Evolutionary conservation across 1,284 basidiomycete genomes (phyloP).

Genomic region (Ustilago curta): DNA sequence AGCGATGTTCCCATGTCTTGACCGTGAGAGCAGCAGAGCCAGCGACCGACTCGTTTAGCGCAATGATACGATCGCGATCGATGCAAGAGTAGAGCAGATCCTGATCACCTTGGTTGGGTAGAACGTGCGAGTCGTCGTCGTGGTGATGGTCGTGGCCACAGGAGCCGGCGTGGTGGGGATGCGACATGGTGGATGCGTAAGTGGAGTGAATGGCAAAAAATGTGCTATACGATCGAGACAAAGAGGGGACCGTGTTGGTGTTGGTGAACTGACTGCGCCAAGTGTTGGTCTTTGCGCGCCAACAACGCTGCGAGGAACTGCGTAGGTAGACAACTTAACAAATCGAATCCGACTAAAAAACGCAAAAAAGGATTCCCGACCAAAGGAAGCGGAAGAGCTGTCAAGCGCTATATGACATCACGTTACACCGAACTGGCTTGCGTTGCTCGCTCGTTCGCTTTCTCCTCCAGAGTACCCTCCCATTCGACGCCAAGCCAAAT

Average conservation of each 20-base stretch:
- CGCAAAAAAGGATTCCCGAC: not conserved
- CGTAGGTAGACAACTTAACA: not conserved
- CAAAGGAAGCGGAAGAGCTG: too few species aligned
- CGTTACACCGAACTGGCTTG: not conserved
- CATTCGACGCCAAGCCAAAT: too few species aligned
- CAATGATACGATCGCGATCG: slow-evolving; percentile 52
- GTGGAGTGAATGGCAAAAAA: not conserved
- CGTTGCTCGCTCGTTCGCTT: not conserved
- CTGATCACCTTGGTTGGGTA: slow-evolving; percentile 60
- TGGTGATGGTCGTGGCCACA: slow-evolving; percentile 51
- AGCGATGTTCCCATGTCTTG: slow-evolving; percentile 57
- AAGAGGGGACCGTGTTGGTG: too few species aligned
- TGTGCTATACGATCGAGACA: too few species aligned
- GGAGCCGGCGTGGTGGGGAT: slow-evolving; percentile 52
- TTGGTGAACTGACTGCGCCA: too few species aligned
- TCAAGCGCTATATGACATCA: slow-evolving; percentile 10
- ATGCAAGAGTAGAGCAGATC: slow-evolving; percentile 56
- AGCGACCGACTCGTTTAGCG: slow-evolving; percentile 57
- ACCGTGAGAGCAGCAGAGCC: slow-evolving; percentile 44
- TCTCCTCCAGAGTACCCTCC: not conserved
- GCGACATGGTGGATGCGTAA: slow-evolving; percentile 34
- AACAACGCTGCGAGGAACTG: not conserved
- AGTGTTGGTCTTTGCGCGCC: too few species aligned
- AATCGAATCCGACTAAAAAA: not conserved
- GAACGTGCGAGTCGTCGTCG: slow-evolving; percentile 65